Percentiles rank a stretch among this genome's conserved stretches.
These are phyloP conservation scores for Monilinia fructigena DNA, from an alignment of 2,329 filamentous ascomycete species.

Conservation along the genomic window DNA sequence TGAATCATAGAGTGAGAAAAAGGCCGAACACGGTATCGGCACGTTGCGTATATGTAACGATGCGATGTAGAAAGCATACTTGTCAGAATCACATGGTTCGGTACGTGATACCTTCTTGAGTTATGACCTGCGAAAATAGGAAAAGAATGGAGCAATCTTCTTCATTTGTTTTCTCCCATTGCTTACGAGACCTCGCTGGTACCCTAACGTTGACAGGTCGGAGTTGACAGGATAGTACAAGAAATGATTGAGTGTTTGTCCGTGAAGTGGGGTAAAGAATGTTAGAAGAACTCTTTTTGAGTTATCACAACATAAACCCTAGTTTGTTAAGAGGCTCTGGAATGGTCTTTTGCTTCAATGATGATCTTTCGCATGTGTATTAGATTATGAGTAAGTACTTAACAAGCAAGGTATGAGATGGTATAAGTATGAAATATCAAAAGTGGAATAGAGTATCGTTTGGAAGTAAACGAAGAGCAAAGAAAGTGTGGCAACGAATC, in stretches of 20 bases:
- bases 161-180: neutral
- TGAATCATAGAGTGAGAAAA: neutral
- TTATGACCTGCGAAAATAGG: neutral
- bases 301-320: neutral
- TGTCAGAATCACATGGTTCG: conserved; percentile 1
- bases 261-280: conserved; percentile 7
- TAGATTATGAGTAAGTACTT: neutral
- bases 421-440: neutral
- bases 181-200: neutral
- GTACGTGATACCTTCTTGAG: neutral
- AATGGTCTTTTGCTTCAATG: too few relatives aligned
- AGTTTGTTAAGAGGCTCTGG: neutral
- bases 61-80: neutral
- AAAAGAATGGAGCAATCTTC: neutral
- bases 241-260: conserved; percentile 2
- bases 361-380: neutral
- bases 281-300: neutral
- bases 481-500: neutral
- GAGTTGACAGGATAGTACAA: neutral
- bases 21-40: conserved; percentile 4
- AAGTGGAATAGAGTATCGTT: neutral
- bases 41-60: neutral
- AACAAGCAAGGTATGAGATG: neutral
- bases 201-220: neutral
- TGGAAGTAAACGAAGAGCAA: neutral